Evolutionary conservation across 169 alveolate genomes (phyloP).

Genomic region (Plasmodium berghei): DNA sequence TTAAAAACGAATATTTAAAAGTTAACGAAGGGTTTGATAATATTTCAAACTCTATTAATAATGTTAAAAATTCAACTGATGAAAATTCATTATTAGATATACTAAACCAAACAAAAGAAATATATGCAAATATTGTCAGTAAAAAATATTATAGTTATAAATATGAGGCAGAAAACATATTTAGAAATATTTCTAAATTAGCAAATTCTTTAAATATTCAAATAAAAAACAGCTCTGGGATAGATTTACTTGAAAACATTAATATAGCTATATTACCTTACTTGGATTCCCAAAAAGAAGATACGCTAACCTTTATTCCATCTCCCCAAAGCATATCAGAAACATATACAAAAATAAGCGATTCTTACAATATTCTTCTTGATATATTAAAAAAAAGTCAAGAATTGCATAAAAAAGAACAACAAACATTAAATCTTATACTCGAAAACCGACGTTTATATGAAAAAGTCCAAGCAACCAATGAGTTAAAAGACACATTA

Average conservation of each 20-base stretch:
- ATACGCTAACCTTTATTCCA: background rate
- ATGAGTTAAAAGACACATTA: background rate
- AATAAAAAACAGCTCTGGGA: background rate
- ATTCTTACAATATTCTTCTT: background rate
- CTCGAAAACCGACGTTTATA: background rate
- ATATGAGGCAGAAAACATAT: no score
- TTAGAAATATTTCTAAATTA: background rate
- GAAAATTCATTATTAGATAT: no score
- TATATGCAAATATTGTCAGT: no score
- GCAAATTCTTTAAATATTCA: background rate
- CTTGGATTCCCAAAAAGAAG: conserved; percentile 2
- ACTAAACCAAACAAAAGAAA: no score
- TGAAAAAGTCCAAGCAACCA: background rate
- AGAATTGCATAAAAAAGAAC: conserved; percentile 3
- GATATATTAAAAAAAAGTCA: background rate
- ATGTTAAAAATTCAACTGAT: no score
- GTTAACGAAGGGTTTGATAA: background rate
- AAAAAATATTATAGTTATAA: no score
- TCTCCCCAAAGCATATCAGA: background rate
- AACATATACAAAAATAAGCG: background rate
- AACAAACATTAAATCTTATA: background rate
- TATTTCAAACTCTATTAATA: background rate
- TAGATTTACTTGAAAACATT: background rate
- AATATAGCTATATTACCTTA: background rate
- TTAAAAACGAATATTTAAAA: no score